Percentiles rank a stretch among this genome's conserved stretches.
These are phyloP conservation scores for Saccharomycopsis fodiens DNA, from an alignment of 805 yeast species.

Conservation along the genomic window DNA sequence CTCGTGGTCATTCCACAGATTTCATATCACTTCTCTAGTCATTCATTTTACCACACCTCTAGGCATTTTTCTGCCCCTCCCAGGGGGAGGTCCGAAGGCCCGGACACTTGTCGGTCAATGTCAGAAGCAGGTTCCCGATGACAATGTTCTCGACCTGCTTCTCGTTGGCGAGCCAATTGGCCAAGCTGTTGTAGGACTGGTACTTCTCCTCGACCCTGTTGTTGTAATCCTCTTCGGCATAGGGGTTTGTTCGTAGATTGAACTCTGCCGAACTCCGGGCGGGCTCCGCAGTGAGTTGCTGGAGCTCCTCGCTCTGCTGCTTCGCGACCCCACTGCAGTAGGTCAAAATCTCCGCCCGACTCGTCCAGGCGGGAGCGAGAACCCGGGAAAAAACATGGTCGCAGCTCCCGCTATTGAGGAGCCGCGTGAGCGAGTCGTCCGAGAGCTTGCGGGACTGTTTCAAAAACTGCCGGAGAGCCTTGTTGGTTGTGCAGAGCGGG, in stretches of 20 bases:
- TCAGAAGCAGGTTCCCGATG: background rate
- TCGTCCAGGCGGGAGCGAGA: slow-evolving; percentile 30
- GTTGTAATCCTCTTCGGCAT: slow-evolving; percentile 6
- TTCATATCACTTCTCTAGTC: too few species aligned
- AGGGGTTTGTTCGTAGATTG: slow-evolving; percentile 8
- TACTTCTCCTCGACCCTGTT: background rate
- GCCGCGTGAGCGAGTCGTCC: background rate
- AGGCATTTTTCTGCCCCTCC: too few species aligned
- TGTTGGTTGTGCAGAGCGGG: background rate
- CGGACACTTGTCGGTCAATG: background rate
- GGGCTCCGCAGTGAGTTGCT: background rate
- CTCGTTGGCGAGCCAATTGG: slow-evolving; percentile 9
- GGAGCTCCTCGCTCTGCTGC: background rate
- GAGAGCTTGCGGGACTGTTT: slow-evolving; percentile 1
- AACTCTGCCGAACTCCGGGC: background rate
- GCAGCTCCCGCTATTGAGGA: background rate
- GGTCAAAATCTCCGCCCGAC: slow-evolving; percentile 14
- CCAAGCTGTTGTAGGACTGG: background rate
- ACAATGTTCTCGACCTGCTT: slow-evolving; percentile 6
- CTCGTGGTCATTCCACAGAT: too few species aligned
- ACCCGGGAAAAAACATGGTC: background rate
- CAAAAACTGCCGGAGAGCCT: slow-evolving; percentile 1
- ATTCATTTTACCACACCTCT: too few species aligned
- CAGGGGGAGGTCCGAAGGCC: background rate
- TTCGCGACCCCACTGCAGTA: slow-evolving; percentile 1